Evolutionary conservation across 805 yeast genomes (phyloP).

Genomic region (Cyberlindnera meyerae): DNA sequence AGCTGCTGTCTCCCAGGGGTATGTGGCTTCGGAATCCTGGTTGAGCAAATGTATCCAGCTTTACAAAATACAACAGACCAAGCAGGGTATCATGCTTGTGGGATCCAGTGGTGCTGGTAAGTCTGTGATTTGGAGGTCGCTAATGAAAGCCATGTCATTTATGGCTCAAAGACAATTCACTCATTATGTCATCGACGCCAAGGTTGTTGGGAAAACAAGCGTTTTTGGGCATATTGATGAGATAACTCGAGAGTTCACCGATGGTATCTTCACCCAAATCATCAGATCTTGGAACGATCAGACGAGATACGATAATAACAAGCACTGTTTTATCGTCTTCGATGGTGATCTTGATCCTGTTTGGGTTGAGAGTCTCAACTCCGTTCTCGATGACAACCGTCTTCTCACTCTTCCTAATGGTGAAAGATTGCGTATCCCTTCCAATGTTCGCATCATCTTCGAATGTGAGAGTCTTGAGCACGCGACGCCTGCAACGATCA

Average conservation of each 20-base stretch:
- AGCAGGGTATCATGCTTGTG: slow-evolving; percentile 77
- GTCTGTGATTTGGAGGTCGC: slow-evolving; percentile 45
- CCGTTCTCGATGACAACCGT: slow-evolving; percentile 86
- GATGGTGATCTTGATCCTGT: slow-evolving; percentile 93
- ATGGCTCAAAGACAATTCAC: slow-evolving; percentile 34
- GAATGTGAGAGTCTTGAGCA: slow-evolving; percentile 63
- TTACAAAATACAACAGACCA: slow-evolving; percentile 51
- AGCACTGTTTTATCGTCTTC: slow-evolving; percentile 70
- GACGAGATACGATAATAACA: slow-evolving; percentile 51
- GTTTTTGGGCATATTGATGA: slow-evolving; percentile 69
- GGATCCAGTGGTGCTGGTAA: slow-evolving; percentile 81
- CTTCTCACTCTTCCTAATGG: slow-evolving; percentile 83
- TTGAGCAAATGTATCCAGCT: slow-evolving; percentile 55
- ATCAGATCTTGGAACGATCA: slow-evolving; percentile 54
- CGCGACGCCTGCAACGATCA: slow-evolving; percentile 88
- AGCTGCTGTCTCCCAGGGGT: slow-evolving; percentile 31
- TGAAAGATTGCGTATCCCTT: slow-evolving; percentile 68
- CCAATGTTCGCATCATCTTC: slow-evolving; percentile 60
- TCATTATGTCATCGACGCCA: slow-evolving; percentile 60
- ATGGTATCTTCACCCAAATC: slow-evolving; percentile 72
- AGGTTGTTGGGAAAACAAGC: slow-evolving; percentile 59
- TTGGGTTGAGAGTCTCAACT: slow-evolving; percentile 88
- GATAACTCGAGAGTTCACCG: slow-evolving; percentile 87
- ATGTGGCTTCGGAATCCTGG: slow-evolving; percentile 38
- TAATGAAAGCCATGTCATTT: slow-evolving; percentile 34